phyloP scores from a whole-genome alignment of 78 protist genomes.

The Dictyostelium capitatum region DNA sequence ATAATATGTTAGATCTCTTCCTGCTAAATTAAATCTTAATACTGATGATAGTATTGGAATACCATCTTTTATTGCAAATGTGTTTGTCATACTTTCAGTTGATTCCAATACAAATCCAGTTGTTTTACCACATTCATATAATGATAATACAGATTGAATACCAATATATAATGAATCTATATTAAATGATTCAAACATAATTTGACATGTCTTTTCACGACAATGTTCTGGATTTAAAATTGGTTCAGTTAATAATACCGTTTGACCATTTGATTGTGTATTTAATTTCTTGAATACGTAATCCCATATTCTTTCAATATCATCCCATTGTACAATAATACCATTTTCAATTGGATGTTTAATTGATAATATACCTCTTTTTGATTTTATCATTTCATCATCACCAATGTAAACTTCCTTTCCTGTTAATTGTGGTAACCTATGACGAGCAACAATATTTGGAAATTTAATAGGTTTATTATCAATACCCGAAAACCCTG shows the following conservation, averaged over 20 bases:
- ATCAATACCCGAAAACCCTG: background rate
- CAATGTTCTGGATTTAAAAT: conserved; percentile 71
- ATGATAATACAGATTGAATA: conserved; percentile 81
- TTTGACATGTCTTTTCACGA: conserved; percentile 93
- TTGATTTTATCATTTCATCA: background rate
- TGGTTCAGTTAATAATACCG: conserved; percentile 93
- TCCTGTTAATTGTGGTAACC: background rate
- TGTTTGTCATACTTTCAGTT: conserved; percentile 87
- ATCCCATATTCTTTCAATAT: conserved; percentile 32
- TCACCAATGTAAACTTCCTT: background rate
- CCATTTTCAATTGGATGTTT: conserved; percentile 78
- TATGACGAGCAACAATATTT: background rate
- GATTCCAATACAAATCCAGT: conserved; percentile 92
- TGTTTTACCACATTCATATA: conserved; percentile 92
- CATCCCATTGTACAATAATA: background rate
- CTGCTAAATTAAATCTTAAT: conserved; percentile 48
- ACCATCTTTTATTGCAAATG: conserved; percentile 92
- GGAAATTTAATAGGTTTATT: background rate
- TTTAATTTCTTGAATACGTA: conserved; percentile 25
- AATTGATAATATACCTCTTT: background rate
- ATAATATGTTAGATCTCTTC: conserved; percentile 89
- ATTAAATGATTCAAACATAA: conserved; percentile 84
- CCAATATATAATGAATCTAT: conserved; percentile 77
- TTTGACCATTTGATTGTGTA: conserved; percentile 70
- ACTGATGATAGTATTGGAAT: conserved; percentile 81